Conservation (phyloP, 2,329 filamentous ascomycete genomes). For the Ambrosiella beaveri region DNA sequence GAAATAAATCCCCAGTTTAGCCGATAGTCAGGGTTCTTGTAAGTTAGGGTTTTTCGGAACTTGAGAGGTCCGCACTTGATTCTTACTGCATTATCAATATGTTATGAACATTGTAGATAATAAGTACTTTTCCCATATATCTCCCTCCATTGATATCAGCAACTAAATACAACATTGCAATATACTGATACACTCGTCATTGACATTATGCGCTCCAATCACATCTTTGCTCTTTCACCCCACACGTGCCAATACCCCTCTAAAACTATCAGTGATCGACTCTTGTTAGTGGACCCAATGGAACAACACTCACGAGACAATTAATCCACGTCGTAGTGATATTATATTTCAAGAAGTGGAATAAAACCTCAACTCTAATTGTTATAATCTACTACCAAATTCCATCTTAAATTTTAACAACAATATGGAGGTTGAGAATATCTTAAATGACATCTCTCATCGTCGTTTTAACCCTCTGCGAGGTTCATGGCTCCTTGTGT, state of each 20-base stretch:
- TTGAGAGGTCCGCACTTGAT: no score
- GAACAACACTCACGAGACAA: background rate
- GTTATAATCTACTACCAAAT: background rate
- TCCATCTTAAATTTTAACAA: background rate
- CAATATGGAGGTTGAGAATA: slow-evolving; percentile 47
- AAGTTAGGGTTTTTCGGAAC: no score
- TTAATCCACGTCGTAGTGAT: background rate
- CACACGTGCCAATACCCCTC: background rate
- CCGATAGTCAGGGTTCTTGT: no score
- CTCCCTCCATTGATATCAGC: background rate
- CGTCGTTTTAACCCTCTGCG: slow-evolving; percentile 82
- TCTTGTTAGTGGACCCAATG: background rate
- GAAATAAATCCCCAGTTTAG: no score
- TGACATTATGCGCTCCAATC: background rate
- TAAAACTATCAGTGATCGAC: background rate
- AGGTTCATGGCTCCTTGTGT: slow-evolving; percentile 84
- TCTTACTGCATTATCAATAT: no score
- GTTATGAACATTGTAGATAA: no score
- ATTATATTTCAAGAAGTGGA: background rate
- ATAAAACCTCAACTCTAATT: background rate
- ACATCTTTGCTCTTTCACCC: background rate
- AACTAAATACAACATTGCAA: background rate
- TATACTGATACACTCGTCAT: background rate
- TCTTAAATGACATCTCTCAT: slow-evolving; percentile 92
- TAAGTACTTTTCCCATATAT: background rate